Percentiles rank a stretch among this genome's conserved stretches.
Evolutionary conservation across 2,329 filamentous ascomycete genomes (phyloP).

Genomic region (Pestalotiopsis sp.): DNA sequence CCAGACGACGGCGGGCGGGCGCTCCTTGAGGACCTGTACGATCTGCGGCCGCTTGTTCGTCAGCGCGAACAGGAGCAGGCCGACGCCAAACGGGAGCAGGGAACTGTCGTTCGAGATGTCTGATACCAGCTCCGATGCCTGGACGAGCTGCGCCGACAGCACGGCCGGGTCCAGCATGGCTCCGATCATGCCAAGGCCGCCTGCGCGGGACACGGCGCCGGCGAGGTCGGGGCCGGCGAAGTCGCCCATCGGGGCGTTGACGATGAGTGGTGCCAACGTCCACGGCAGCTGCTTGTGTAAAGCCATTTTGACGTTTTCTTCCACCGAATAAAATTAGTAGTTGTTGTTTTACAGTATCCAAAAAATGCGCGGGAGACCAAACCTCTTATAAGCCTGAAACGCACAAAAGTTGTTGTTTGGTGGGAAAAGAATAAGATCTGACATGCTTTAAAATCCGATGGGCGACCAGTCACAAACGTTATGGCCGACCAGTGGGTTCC

Average conservation of each 20-base stretch:
- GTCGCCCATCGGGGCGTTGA: conserved; percentile 44
- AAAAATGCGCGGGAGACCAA: background rate
- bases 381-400: too few relatives aligned
- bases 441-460: background rate
- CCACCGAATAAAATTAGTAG: too few relatives aligned
- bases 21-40: conserved; percentile 53
- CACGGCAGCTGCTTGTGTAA: background rate
- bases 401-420: too few relatives aligned
- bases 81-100: conserved; percentile 57
- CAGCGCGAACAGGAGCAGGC: conserved; percentile 61
- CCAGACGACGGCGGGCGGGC: conserved; percentile 65
- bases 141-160: conserved; percentile 34
- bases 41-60: conserved; percentile 38
- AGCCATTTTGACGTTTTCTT: too few relatives aligned
- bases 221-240: conserved; percentile 40
- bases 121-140: conserved; percentile 26
- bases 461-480: background rate
- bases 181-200: conserved; percentile 41
- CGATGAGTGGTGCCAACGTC: conserved; percentile 35
- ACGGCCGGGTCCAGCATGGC: conserved; percentile 26
- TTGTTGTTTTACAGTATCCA: background rate
- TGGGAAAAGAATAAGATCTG: too few relatives aligned
- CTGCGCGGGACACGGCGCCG: conserved; percentile 40
- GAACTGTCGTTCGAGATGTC: conserved; percentile 20
- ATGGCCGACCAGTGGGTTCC: background rate